Conservation (phyloP, 2,329 filamentous ascomycete genomes). For the Aspergillus carbonarius region DNA sequence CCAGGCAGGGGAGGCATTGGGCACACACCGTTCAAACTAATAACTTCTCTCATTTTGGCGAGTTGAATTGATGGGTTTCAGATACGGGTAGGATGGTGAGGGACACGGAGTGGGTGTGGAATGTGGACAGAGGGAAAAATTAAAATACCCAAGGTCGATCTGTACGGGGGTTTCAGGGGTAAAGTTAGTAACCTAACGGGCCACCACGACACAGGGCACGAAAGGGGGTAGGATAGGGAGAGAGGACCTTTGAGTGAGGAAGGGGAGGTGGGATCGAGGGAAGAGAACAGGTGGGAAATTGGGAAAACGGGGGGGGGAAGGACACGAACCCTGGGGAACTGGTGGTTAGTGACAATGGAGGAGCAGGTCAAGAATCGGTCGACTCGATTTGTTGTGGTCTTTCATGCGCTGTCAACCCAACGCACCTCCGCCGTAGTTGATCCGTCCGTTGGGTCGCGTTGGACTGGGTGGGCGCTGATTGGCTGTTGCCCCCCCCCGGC, state of each 20-base stretch:
- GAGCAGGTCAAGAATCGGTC: conserved; percentile 31
- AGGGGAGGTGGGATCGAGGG: conserved; percentile 9
- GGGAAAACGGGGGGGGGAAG: neutral
- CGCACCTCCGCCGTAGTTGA: conserved; percentile 28
- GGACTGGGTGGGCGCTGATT: conserved; percentile 24
- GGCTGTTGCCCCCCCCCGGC: conserved; percentile 15
- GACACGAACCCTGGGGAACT: conserved; percentile 13
- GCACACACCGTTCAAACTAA: conserved; percentile 91
- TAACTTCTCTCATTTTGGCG: conserved; percentile 95
- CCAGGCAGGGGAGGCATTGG: conserved; percentile 10
- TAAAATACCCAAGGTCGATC: conserved; percentile 29
- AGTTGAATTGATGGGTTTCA: conserved; percentile 19
- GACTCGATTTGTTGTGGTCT: conserved; percentile 47
- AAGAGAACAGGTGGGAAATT: conserved; percentile 18
- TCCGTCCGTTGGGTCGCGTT: conserved; percentile 41
- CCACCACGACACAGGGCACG: conserved; percentile 22
- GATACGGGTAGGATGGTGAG: conserved; percentile 20
- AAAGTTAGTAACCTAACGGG: conserved; percentile 21
- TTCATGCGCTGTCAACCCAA: conserved; percentile 40
- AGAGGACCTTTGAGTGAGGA: conserved; percentile 15
- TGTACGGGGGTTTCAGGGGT: conserved; percentile 29
- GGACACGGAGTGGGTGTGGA: conserved; percentile 14
- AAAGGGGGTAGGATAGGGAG: conserved; percentile 25
- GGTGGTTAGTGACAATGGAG: conserved; percentile 3
- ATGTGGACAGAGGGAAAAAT: conserved; percentile 32